Evolutionary conservation across 139 green algal genomes (phyloP).

Genomic region (Tetraselmis striata): DNA sequence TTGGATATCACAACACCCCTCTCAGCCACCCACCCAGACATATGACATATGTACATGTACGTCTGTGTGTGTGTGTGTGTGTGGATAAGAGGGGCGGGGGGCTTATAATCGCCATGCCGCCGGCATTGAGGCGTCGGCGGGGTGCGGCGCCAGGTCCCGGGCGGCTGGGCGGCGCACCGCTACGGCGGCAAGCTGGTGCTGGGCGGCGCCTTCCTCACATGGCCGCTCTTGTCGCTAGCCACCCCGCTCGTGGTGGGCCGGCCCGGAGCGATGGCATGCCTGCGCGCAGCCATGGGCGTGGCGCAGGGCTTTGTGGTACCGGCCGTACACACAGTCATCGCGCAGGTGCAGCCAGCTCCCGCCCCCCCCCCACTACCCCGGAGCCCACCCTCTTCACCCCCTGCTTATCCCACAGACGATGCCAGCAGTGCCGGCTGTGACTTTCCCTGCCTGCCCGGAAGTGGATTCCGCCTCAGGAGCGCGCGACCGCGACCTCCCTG

Average conservation of each 20-base stretch:
- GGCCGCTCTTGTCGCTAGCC: slow-evolving; percentile 67
- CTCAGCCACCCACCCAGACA: no score
- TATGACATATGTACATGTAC: no score
- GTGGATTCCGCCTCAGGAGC: slow-evolving; percentile 84
- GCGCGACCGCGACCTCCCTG: slow-evolving; percentile 76
- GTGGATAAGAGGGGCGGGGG: no score
- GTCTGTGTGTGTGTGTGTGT: no score
- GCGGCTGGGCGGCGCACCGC: slow-evolving; percentile 85
- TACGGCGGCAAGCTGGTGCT: slow-evolving; percentile 80
- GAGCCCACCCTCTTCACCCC: no score
- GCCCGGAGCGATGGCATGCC: slow-evolving; percentile 21
- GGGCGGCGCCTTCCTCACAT: slow-evolving; percentile 69
- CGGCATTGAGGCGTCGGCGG: no score
- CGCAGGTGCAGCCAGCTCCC: slow-evolving; percentile 36
- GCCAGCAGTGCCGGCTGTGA: no score
- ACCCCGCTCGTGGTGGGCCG: slow-evolving; percentile 48
- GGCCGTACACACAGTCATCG: slow-evolving; percentile 88
- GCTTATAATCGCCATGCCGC: no score
- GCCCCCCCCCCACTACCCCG: background rate
- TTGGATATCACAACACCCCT: no score
- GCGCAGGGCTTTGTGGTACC: slow-evolving; percentile 92
- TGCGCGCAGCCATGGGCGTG: slow-evolving; percentile 69
- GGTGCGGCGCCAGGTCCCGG: slow-evolving; percentile 66
- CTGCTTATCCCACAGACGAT: no score
- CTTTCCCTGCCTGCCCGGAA: no score